Conservation (phyloP, 208 protist species). For the Leishmania turanica region DNA sequence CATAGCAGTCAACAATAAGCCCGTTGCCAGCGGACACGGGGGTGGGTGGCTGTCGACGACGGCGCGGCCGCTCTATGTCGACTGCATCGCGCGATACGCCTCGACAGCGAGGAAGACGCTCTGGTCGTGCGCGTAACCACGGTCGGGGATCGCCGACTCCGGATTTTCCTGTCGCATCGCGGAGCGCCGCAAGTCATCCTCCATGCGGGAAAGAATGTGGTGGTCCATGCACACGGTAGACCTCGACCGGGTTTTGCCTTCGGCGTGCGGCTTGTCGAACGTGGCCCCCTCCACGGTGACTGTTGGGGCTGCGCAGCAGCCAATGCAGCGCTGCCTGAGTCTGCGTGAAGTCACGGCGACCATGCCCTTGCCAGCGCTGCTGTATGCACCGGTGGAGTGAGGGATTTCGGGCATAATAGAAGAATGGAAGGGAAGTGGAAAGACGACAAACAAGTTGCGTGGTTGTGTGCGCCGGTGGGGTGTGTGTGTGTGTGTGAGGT, state of each 20-base stretch:
- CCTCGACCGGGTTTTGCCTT: not conserved
- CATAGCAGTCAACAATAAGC: slow-evolving; percentile 12
- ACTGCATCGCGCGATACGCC: slow-evolving; percentile 19
- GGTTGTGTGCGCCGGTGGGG: not conserved
- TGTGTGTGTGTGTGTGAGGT: not conserved
- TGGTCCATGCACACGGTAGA: slow-evolving; percentile 58
- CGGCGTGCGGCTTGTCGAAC: slow-evolving; percentile 2
- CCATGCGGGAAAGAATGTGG: slow-evolving; percentile 56
- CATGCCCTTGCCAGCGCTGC: not conserved
- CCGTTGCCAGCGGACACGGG: not conserved
- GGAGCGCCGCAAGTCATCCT: slow-evolving; percentile 39
- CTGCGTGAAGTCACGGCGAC: not conserved
- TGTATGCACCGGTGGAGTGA: not conserved
- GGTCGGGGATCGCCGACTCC: slow-evolving; percentile 37
- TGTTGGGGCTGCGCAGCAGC: slow-evolving; percentile 16
- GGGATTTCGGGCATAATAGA: not conserved
- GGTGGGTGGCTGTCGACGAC: not conserved
- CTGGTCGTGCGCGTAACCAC: slow-evolving; percentile 21
- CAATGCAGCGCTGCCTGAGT: slow-evolving; percentile 5
- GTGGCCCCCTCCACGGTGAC: slow-evolving; percentile 9
- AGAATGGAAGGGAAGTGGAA: not conserved
- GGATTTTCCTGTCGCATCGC: slow-evolving; percentile 37
- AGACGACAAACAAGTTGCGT: not conserved
- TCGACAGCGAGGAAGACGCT: slow-evolving; percentile 18
- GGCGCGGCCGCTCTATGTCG: not conserved